These are phyloP conservation scores for Chalaropsis ovoidea DNA, from an alignment of 2,329 filamentous ascomycete genomes.

Conservation along the genomic window DNA sequence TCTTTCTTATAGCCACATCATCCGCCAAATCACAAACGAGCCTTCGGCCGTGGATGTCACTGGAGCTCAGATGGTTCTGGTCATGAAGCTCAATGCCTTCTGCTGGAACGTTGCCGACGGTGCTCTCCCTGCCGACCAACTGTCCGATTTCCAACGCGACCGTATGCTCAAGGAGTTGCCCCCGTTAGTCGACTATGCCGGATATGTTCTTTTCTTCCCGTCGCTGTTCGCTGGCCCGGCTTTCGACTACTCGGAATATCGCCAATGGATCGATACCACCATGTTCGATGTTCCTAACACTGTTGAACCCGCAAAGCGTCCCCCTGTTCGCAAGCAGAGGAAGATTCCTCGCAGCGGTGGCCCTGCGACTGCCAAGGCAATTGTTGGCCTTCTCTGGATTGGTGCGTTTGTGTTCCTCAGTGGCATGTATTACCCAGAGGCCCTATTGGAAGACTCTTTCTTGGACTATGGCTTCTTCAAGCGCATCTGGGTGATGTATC, in stretches of 20 bases:
- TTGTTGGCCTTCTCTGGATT: constrained; percentile 68
- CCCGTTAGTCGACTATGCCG: constrained; percentile 65
- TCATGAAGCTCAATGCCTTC: constrained; percentile 95
- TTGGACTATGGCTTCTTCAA: constrained; percentile 57
- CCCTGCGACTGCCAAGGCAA: constrained; percentile 69
- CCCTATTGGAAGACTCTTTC: constrained; percentile 57
- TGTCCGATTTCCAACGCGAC: constrained; percentile 81
- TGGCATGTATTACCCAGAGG: constrained; percentile 51
- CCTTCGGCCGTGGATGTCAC: constrained; percentile 73
- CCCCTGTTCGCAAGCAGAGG: constrained; percentile 77
- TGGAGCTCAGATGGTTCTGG: constrained; percentile 91
- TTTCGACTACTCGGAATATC: constrained; percentile 91
- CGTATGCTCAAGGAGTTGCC: constrained; percentile 68
- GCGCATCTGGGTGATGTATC: constrained; percentile 69
- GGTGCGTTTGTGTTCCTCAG: constrained; percentile 64
- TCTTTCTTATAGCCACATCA: constrained; percentile 82
- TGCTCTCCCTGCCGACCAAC: constrained; percentile 61
- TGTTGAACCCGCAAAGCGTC: constrained; percentile 74
- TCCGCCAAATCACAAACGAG: constrained; percentile 60
- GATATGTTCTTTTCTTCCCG: constrained; percentile 93
- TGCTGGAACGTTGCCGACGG: constrained; percentile 98
- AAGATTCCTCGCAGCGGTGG: constrained; percentile 85
- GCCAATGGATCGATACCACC: constrained; percentile 79
- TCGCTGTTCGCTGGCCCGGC: constrained; percentile 80
- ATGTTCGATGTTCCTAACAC: constrained; percentile 83